These are phyloP conservation scores for Boletales sp. DNA, from an alignment of 768 basidiomycete species.

Conservation along the genomic window DNA sequence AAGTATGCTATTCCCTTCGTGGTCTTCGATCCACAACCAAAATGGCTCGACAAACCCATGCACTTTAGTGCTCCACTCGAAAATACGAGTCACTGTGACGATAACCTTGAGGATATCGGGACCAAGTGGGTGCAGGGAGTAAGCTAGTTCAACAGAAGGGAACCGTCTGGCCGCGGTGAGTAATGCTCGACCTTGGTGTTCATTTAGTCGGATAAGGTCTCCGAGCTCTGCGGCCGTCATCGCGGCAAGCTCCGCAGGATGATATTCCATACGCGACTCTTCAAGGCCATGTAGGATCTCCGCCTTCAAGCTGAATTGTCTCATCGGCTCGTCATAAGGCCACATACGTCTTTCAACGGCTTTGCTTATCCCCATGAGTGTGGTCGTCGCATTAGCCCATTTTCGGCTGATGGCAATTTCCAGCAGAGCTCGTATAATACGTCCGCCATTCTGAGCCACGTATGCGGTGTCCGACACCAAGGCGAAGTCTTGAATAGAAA, in stretches of 20 bases:
- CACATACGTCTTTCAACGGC: conserved; percentile 89
- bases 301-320: conserved; percentile 71
- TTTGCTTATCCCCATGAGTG: conserved; percentile 89
- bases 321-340: conserved; percentile 91
- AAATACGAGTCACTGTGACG: conserved; percentile 59
- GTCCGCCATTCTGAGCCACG: conserved; percentile 90
- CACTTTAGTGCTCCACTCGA: conserved; percentile 74
- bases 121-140: conserved; percentile 76
- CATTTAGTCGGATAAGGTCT: conserved; percentile 80
- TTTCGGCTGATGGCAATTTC: conserved; percentile 93
- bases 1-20: conserved; percentile 74
- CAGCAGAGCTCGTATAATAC: conserved; percentile 90
- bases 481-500: conserved; percentile 89
- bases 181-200: conserved; percentile 75
- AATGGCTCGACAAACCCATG: conserved; percentile 83
- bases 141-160: conserved; percentile 64
- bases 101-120: conserved; percentile 78
- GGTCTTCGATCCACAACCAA: conserved; percentile 95
- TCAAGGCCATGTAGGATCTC: conserved; percentile 79
- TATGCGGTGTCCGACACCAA: conserved; percentile 94
- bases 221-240: conserved; percentile 71
- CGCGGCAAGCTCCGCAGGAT: conserved; percentile 66
- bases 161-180: conserved; percentile 80
- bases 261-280: conserved; percentile 77
- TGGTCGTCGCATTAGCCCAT: conserved; percentile 79